Evolutionary conservation across 2,329 filamentous ascomycete genomes (phyloP).

Genomic region (Tolypocladium nubicola): DNA sequence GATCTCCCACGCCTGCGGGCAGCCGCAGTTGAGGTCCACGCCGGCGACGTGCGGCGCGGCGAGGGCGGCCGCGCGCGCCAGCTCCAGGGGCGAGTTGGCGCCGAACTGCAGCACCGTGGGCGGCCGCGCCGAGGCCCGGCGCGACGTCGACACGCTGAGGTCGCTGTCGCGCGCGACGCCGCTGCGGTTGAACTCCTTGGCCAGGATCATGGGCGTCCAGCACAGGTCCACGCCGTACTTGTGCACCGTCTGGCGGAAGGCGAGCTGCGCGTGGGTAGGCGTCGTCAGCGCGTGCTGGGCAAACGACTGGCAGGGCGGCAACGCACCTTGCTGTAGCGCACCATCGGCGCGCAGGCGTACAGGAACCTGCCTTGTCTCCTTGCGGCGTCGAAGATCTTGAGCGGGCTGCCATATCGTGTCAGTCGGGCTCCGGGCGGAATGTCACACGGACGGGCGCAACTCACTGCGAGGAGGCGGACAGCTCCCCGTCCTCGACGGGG

Average conservation of each 20-base stretch:
- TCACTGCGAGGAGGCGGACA: conserved; percentile 3
- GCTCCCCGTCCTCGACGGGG: not conserved
- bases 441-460: not conserved
- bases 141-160: conserved; percentile 45
- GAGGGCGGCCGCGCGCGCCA: conserved; percentile 51
- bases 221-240: conserved; percentile 55
- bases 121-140: conserved; percentile 29
- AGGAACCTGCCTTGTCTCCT: conserved; percentile 41
- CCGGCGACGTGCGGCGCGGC: conserved; percentile 52
- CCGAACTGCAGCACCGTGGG: conserved; percentile 60
- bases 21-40: conserved; percentile 60
- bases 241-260: conserved; percentile 57
- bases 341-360: conserved; percentile 57
- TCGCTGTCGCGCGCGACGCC: conserved; percentile 51
- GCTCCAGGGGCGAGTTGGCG: conserved; percentile 48
- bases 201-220: conserved; percentile 64
- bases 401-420: conserved; percentile 29
- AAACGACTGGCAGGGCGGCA: too few species aligned
- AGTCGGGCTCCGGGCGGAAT: not conserved
- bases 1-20: too few species aligned
- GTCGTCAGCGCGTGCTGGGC: too few species aligned
- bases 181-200: conserved; percentile 58
- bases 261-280: conserved; percentile 33
- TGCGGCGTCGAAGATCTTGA: conserved; percentile 48
- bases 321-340: conserved; percentile 49